Base-by-base conservation (phyloP, 2,329 filamentous ascomycete species). In the Nemania diffusa region DNA sequence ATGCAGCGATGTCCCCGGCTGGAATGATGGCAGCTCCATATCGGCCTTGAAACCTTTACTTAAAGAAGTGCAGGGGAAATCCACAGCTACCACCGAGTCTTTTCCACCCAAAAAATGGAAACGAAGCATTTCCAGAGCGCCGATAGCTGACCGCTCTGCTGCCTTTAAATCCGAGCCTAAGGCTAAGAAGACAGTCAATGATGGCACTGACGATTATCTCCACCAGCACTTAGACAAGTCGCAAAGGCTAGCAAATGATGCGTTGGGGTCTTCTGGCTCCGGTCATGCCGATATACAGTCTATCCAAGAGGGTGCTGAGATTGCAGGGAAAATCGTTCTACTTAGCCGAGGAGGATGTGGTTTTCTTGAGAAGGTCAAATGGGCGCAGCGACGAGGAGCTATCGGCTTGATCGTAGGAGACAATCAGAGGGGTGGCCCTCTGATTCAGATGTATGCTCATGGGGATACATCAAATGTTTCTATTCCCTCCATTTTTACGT, bases 391-490 rank as follows among this genome's bases (percentile, higher is more conserved):
- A 68, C 88, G 96, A 75, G 96, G 96, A 26, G 96, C 92, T 22
- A 87, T 94, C 67, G 96, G 93, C 40, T 84, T 99, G 67, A 97
- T 99, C 71, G 94, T 99, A 2, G 96, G 96, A 27, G 96, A 99
- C 78, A 92, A 97, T 78, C 91, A 92, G 65, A 92, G 92, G 68
- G 95, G 95, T 51, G 94, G 94, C 3, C 92, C 92, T 40, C 82
- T 99, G 68, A 92, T 98, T 57, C 96, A 97, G 73, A 99, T 99
- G 96, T 98, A 97, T 79, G 96, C 96, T n/a, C 90, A 92, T 75
- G 96, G 95, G 42, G 94, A 98, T 77, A 97, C 95, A 3, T 97
- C 94, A 37, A 97, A 97, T 75, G 88, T 98, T 71, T 93, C 93
- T 0, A 97, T 99, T 61, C 94, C 96, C 1, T 93, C 96, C 0